A percentile compares a stretch with the other conserved stretches of the same genome.
phyloP scores from a whole-genome alignment of 768 basidiomycete genomes.

The Agrocybe pediades region DNA sequence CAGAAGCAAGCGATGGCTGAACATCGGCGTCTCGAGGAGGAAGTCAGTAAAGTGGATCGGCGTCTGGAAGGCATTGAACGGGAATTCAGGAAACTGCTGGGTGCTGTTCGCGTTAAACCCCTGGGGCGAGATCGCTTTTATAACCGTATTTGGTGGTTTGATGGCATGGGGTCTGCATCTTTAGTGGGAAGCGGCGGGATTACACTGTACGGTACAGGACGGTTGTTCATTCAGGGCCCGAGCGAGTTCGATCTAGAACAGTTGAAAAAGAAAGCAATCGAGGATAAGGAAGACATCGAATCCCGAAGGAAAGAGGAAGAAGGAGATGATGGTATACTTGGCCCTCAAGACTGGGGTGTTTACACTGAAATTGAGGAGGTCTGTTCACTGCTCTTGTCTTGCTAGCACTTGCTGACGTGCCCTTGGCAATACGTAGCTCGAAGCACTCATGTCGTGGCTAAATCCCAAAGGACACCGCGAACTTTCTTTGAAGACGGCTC shows the following conservation, averaged over 20 bases:
- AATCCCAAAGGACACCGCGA: slow-evolving; percentile 93
- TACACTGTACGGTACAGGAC: slow-evolving; percentile 83
- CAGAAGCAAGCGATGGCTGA: slow-evolving; percentile 83
- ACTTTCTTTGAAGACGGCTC: slow-evolving; percentile 69
- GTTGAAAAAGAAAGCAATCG: slow-evolving; percentile 57
- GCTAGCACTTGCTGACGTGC: slow-evolving; percentile 9
- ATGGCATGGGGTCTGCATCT: slow-evolving; percentile 88
- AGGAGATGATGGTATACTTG: slow-evolving; percentile 72
- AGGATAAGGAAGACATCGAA: slow-evolving; percentile 57
- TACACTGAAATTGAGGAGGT: slow-evolving; percentile 91
- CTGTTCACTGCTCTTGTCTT: slow-evolving; percentile 21
- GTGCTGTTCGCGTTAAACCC: slow-evolving; percentile 84
- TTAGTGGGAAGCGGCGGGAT: slow-evolving; percentile 78
- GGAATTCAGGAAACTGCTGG: slow-evolving; percentile 89
- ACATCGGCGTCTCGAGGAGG: slow-evolving; percentile 83
- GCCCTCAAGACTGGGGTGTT: slow-evolving; percentile 85
- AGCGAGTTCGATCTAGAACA: slow-evolving; percentile 78
- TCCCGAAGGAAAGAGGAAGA: slow-evolving; percentile 79
- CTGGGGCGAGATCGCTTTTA: slow-evolving; percentile 92
- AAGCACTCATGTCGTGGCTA: slow-evolving; percentile 85
- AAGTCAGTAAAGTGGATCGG: slow-evolving; percentile 80
- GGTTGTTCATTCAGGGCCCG: slow-evolving; percentile 92
- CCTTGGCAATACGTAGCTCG: slow-evolving; percentile 52
- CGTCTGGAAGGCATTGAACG: slow-evolving; percentile 87
- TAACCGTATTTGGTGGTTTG: slow-evolving; percentile 98